These are phyloP conservation scores for Onygena corvina DNA, from an alignment of 2,329 filamentous ascomycete genomes.

Conservation along the genomic window DNA sequence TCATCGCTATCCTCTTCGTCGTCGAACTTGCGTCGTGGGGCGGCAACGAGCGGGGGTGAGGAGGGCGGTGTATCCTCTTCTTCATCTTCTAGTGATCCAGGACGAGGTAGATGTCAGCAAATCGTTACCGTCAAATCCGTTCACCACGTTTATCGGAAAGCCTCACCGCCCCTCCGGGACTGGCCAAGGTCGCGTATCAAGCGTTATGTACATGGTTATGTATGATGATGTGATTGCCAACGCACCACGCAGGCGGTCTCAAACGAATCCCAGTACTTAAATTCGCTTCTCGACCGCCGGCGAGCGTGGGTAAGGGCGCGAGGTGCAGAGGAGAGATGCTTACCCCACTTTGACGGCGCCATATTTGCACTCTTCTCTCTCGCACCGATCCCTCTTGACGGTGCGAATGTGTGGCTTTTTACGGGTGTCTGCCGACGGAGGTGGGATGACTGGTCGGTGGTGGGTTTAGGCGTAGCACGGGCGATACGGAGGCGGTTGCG, in stretches of 20 bases:
- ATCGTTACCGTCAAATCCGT: neutral
- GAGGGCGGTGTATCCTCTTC: slow-evolving; percentile 44
- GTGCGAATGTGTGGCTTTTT: too few relatives aligned
- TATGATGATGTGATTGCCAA: slow-evolving; percentile 5
- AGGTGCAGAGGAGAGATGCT: neutral
- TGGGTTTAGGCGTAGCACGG: too few relatives aligned
- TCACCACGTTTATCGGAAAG: neutral
- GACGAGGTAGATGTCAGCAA: slow-evolving; percentile 5
- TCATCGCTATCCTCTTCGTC: slow-evolving; percentile 81
- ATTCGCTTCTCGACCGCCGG: neutral
- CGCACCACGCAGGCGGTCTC: neutral
- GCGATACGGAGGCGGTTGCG: too few relatives aligned
- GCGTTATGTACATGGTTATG: neutral
- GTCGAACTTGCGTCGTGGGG: slow-evolving; percentile 61
- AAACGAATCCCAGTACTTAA: neutral
- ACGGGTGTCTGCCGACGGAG: too few relatives aligned
- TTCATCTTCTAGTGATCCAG: slow-evolving; percentile 29
- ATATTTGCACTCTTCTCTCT: too few relatives aligned
- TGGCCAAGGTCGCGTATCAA: neutral
- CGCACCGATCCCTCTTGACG: too few relatives aligned
- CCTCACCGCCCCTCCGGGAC: neutral
- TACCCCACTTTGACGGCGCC: slow-evolving; percentile 41
- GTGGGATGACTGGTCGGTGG: too few relatives aligned
- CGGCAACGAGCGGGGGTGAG: slow-evolving; percentile 35
- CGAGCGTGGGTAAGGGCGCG: neutral